Percentiles rank a stretch among this genome's conserved stretches.
Evolutionary conservation across 2,329 filamentous ascomycete species (phyloP).

Genomic region (Pseudogymnoascus sp.): DNA sequence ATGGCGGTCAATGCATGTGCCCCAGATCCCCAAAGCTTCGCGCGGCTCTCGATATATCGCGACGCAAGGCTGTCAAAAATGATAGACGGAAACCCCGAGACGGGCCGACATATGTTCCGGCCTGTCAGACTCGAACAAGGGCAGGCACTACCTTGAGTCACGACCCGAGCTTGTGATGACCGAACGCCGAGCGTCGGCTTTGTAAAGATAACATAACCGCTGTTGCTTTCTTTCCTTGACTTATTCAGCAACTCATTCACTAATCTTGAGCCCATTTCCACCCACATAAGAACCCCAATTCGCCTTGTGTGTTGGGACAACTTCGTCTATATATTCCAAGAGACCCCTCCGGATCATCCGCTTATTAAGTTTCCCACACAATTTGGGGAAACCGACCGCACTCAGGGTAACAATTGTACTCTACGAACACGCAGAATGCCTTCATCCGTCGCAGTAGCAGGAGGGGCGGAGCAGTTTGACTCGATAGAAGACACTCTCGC

Average conservation of each 20-base stretch:
- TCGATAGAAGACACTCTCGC: constrained; percentile 55
- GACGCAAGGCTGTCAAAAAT: constrained; percentile 5
- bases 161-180: constrained; percentile 7
- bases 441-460: constrained; percentile 21
- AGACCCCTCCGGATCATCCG: constrained; percentile 3
- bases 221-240: background rate
- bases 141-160: constrained; percentile 8
- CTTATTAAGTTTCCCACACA: constrained; percentile 9
- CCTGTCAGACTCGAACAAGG: background rate
- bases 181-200: constrained; percentile 7
- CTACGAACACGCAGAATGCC: constrained; percentile 21
- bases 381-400: background rate
- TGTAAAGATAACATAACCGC: constrained; percentile 10
- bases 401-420: background rate
- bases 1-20: constrained; percentile 6
- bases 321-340: constrained; percentile 5
- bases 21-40: background rate
- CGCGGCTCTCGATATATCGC: background rate
- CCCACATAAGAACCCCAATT: constrained; percentile 1
- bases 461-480: constrained; percentile 43
- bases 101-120: background rate
- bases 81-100: background rate
- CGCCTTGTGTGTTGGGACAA: background rate
- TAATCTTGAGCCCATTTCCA: background rate
- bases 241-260: background rate